Evolutionary conservation across 2,329 filamentous ascomycete species (phyloP).

Genomic region (Periconia macrospinosa): DNA sequence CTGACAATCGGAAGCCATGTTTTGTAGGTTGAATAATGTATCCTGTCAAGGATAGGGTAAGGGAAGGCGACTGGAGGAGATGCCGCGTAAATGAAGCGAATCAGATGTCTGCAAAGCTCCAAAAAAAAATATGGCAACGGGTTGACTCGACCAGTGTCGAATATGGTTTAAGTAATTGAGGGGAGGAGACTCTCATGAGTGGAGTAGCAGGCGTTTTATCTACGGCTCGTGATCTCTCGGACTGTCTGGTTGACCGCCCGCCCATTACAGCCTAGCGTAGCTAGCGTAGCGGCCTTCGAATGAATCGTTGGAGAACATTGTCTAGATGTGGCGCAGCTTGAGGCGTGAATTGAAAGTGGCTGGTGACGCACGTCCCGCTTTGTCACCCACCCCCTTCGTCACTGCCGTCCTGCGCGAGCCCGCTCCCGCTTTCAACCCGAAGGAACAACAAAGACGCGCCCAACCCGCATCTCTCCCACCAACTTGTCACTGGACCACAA

Average conservation of each 20-base stretch:
- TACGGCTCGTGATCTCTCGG: conserved; percentile 40
- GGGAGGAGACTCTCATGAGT: conserved; percentile 2
- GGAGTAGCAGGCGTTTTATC: conserved; percentile 3
- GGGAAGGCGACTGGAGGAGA: too few relatives aligned
- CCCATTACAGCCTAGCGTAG: conserved; percentile 20
- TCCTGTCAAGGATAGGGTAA: neutral
- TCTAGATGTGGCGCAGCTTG: neutral
- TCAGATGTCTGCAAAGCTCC: too few relatives aligned
- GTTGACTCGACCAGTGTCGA: too few relatives aligned
- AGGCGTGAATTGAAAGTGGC: too few relatives aligned
- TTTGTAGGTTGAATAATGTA: neutral
- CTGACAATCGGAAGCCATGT: conserved; percentile 31
- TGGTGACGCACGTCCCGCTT: neutral
- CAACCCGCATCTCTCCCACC: neutral
- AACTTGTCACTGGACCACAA: neutral
- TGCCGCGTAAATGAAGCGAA: too few relatives aligned
- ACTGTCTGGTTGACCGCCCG: conserved; percentile 20
- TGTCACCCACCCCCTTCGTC: conserved; percentile 21
- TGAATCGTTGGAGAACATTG: conserved; percentile 3
- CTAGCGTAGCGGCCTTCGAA: conserved; percentile 4
- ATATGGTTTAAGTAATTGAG: neutral
- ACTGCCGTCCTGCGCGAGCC: neutral
- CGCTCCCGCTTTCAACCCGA: neutral
- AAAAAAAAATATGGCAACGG: too few relatives aligned
- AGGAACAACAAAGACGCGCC: neutral